Percentiles rank a stretch among this genome's conserved stretches.
Conservation (phyloP, 2,329 filamentous ascomycete genomes). For the Cercospora janseana region DNA sequence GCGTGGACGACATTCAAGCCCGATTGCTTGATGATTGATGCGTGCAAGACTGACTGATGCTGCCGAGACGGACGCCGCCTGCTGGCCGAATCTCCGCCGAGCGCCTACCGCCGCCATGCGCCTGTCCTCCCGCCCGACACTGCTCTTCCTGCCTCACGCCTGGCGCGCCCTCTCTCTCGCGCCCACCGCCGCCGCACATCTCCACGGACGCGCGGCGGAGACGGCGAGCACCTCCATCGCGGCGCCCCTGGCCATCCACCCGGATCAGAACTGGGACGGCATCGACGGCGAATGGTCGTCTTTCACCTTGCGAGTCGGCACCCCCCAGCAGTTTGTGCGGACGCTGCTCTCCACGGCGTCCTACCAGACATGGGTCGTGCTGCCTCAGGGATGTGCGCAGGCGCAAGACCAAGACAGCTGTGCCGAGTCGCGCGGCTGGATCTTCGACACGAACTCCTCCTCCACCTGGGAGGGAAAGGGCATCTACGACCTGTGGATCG, state of each 20-base stretch:
- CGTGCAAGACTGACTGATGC: no score
- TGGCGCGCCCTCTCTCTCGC: constrained; percentile 24
- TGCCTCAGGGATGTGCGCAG: constrained; percentile 55
- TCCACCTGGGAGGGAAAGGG: constrained; percentile 60
- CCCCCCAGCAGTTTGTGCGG: constrained; percentile 53
- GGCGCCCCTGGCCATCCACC: constrained; percentile 32
- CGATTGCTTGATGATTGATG: no score
- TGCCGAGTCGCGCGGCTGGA: constrained; percentile 55
- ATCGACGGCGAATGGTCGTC: constrained; percentile 72
- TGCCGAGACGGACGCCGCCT: no score
- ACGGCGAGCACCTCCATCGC: constrained; percentile 20
- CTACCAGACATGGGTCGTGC: constrained; percentile 69
- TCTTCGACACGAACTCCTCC: constrained; percentile 57
- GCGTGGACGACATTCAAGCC: no score
- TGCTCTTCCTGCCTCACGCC: constrained; percentile 28
- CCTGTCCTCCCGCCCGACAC: constrained; percentile 19
- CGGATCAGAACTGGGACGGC: constrained; percentile 50
- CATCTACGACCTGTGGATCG: constrained; percentile 59
- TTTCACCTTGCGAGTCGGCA: constrained; percentile 60
- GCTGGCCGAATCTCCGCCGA: background rate
- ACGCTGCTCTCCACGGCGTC: constrained; percentile 64
- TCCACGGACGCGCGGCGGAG: constrained; percentile 19
- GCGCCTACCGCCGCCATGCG: constrained; percentile 1
- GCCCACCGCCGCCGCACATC: constrained; percentile 1
- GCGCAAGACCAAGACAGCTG: constrained; percentile 46